phyloP scores from a whole-genome alignment of 805 yeast species.

The Nakazawaea ishiwadae region DNA sequence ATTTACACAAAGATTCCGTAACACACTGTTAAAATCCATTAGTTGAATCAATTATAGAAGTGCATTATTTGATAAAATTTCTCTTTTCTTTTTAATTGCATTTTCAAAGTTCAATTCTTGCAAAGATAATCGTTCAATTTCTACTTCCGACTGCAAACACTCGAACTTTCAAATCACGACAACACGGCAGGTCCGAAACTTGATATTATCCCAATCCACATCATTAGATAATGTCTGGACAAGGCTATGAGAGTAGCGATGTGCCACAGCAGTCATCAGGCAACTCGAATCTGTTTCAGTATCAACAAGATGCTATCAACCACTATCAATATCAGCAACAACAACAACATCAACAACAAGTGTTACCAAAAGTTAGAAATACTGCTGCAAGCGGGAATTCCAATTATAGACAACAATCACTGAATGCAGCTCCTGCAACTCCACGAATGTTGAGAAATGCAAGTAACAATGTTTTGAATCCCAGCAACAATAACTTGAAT shows the following conservation, averaged over 20 bases:
- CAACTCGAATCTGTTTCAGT: not conserved
- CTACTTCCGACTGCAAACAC: too few species aligned
- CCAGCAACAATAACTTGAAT: conserved; percentile 11
- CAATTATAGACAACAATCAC: conserved; percentile 12
- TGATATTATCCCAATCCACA: not conserved
- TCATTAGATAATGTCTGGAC: conserved; percentile 1
- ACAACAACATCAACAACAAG: conserved; percentile 10
- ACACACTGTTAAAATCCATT: too few species aligned
- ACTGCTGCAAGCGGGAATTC: conserved; percentile 5
- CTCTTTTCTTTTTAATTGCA: too few species aligned
- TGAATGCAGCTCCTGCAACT: conserved; percentile 53
- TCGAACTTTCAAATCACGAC: too few species aligned
- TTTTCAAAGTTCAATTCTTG: too few species aligned
- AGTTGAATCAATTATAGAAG: too few species aligned
- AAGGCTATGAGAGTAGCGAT: not conserved
- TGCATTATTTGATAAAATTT: too few species aligned
- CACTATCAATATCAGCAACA: not conserved
- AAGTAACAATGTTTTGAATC: conserved; percentile 30
- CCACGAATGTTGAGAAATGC: conserved; percentile 65
- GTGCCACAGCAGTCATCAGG: not conserved
- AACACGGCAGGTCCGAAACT: conserved; percentile 2
- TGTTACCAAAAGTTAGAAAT: conserved; percentile 22
- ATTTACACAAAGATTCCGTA: too few species aligned
- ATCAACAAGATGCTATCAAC: conserved; percentile 2
- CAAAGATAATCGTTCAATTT: too few species aligned